A percentile compares a stretch with the other conserved stretches of the same genome.
These are phyloP conservation scores for Sphaerosporella brunnea DNA, from an alignment of 495 filamentous ascomycete species.

Conservation along the genomic window DNA sequence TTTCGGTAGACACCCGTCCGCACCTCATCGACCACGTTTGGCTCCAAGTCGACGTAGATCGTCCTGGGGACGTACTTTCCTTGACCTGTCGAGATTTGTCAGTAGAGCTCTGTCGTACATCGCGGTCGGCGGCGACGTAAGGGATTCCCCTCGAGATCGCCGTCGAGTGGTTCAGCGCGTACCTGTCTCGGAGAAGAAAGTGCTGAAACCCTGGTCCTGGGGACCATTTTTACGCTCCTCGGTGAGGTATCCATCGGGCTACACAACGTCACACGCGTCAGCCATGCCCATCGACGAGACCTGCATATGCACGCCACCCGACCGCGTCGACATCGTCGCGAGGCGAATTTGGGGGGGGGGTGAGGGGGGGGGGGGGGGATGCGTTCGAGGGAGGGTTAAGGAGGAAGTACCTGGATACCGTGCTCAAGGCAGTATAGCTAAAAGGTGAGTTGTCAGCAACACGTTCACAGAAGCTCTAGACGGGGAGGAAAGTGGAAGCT, in stretches of 20 bases:
- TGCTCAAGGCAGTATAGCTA: slow-evolving; percentile 99
- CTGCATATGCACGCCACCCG: background rate
- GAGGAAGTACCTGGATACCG: slow-evolving; percentile 71
- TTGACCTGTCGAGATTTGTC: slow-evolving; percentile 73
- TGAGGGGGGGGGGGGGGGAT: slow-evolving; percentile 1
- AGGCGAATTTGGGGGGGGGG: slow-evolving; percentile 1
- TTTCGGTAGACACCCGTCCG: slow-evolving; percentile 88
- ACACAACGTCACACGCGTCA: slow-evolving; percentile 29
- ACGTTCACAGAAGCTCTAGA: background rate
- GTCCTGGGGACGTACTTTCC: slow-evolving; percentile 98
- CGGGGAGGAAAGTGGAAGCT: slow-evolving; percentile 27
- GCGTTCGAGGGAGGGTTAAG: background rate
- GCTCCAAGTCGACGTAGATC: slow-evolving; percentile 99
- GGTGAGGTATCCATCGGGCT: slow-evolving; percentile 98
- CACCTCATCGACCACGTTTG: slow-evolving; percentile 98
- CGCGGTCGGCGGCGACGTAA: too few relatives aligned
- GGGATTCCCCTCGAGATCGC: too few relatives aligned
- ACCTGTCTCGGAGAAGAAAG: slow-evolving; percentile 99
- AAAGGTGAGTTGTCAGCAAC: slow-evolving; percentile 16
- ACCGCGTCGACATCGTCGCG: background rate
- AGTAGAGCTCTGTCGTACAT: too few relatives aligned
- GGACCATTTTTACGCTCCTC: slow-evolving; percentile 88
- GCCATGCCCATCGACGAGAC: slow-evolving; percentile 12
- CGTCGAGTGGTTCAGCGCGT: too few relatives aligned
- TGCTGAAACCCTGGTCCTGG: slow-evolving; percentile 95